Evolutionary conservation across 176 grass and related monocot species (phyloP), one percentile per base, ranked within the genome.

Genomic region (Cenchrus purpureus): DNA sequence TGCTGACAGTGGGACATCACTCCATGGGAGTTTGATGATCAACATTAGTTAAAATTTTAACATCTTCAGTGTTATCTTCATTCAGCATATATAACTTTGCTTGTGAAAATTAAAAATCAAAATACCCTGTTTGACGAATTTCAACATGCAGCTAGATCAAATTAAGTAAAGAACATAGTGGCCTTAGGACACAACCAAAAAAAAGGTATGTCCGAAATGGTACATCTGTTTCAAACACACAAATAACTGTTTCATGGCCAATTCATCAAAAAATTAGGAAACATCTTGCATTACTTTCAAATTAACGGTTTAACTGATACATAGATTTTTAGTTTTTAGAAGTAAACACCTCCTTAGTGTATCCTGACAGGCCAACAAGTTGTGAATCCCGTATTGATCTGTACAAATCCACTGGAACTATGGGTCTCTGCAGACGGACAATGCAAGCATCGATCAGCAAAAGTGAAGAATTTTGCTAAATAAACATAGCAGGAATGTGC

Each of bases 361-460:
- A 99, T 76, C 97, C 97, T 68, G 97, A 94, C 80, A 99, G 77
- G 58, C 97, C 97, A 87, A 99, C 51, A 72, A 99, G 93, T 89
- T 99, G 97, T 34, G 97, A 89, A 78, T 94, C 90, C 42, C 97
- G 97, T 58, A 99, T 77, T 20, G 86, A 89, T 91, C 91, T 85
- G 86, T 96, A 99, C 49, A 99, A 89, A 68, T 96, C 93, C 52
- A 71, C 81, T 54, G 97, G 97, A 69, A 81, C 54, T 79, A 99
- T 99, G 88, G 97, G 93, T 89, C 92, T 96, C 97, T 99, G 93
- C 71, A 91, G 74, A 80, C 62, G 31, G 14, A 80, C 74, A 86
- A 73, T 69, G 34, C 55, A 74, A 37, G 73, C 4, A 87, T n/a
- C 15, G 15, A 68, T 90, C 34, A 91, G 76, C 16, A 13, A 75